Evolutionary conservation across 1,284 basidiomycete genomes (phyloP), one percentile per base, ranked within the genome.

Genomic region (Mycena citricolor): DNA sequence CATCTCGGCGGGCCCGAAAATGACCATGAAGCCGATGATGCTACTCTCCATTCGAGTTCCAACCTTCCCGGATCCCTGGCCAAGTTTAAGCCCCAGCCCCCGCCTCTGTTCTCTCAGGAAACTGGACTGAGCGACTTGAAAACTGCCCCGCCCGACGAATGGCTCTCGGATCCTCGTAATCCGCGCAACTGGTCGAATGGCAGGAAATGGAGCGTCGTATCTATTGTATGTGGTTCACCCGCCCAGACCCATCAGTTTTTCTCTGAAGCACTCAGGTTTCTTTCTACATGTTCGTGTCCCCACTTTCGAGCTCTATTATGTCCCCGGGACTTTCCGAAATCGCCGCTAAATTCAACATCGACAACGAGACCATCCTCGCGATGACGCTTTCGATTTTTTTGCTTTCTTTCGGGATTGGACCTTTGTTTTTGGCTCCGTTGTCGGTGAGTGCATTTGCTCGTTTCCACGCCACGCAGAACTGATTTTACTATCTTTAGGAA

Each of bases 311-410:
- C 44, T 81, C 79, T 4, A 79, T 81, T 64, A 82, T 86, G 69
- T 81, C 83, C 0, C 81, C 82, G 10, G 77, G 76, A 25, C 64
- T 84, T 3, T 70, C 73, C 0, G 63, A 74, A 22, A 70, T 85
- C 23, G 73, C 70, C 8, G 38, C 49, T 4, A 68, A 73, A 43
- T 85, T 76, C 47, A 55, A 59, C 13, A 75, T 83, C 39, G 69
- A 69, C 6, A 73, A 57, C 53, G 61, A 73, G 25, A 79, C 83
- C 0, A 54, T 76, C 10, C 44, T 73, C 14, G 69, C 69, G 13
- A 60, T 83, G 57, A 77, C 73, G 3, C 65, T 81, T 24, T 76
- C 74, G 48, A 71, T 86, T 23, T 87, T 82, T 58, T 60, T 87
- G 38, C 55, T 83, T 2, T 81, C 83, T 1, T 81, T 77, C 58